Conservation (phyloP, 495 filamentous ascomycete genomes). For the Rusavskia elegans region DNA sequence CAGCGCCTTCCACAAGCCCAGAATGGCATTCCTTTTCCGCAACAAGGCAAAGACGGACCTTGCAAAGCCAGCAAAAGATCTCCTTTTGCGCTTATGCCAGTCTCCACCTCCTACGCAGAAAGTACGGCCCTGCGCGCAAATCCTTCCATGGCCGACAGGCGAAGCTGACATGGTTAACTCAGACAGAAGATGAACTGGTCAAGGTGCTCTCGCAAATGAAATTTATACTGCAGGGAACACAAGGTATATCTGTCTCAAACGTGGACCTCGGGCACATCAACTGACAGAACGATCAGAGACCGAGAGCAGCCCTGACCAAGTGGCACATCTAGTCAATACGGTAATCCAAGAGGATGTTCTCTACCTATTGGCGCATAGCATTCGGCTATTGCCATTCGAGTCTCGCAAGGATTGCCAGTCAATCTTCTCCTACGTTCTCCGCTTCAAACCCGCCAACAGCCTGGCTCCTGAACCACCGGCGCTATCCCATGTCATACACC, state of each 20-base stretch:
- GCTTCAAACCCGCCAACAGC: constrained; percentile 51
- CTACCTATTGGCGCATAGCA: constrained; percentile 58
- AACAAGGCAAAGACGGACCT: constrained; percentile 43
- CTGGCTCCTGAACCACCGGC: constrained; percentile 51
- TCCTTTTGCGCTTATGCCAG: constrained; percentile 33
- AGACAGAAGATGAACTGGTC: constrained; percentile 61
- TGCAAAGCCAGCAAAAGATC: constrained; percentile 39
- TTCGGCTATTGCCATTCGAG: constrained; percentile 83
- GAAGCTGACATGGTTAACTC: constrained; percentile 11
- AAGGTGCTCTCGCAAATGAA: constrained; percentile 73
- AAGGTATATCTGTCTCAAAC: constrained; percentile 34
- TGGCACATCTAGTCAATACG: constrained; percentile 59
- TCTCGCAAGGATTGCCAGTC: constrained; percentile 78
- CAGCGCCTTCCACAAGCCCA: neutral
- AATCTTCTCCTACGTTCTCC: constrained; percentile 77
- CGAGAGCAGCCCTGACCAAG: constrained; percentile 72
- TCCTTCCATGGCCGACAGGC: constrained; percentile 1
- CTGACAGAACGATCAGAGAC: constrained; percentile 38
- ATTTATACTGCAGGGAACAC: constrained; percentile 65
- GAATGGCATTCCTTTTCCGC: constrained; percentile 78
- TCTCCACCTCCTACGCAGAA: constrained; percentile 24
- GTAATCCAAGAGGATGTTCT: constrained; percentile 82
- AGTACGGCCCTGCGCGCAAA: constrained; percentile 26
- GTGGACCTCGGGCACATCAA: neutral
- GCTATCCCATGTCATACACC: constrained; percentile 68